phyloP scores from a whole-genome alignment of 2,329 filamentous ascomycete genomes.

The Corynespora cassiicola region DNA sequence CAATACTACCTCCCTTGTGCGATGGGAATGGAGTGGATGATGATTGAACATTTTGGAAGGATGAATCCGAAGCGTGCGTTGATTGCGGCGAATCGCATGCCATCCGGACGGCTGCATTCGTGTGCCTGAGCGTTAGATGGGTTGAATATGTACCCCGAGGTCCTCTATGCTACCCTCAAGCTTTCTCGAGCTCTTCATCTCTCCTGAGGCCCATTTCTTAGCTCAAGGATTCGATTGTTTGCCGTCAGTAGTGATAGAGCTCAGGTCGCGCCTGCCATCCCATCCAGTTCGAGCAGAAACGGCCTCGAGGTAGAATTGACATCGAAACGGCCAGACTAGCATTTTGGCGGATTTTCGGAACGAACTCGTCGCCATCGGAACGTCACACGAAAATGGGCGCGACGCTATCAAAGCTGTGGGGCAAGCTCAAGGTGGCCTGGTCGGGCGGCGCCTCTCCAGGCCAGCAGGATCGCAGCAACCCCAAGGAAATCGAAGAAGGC shows the following conservation, averaged over 20 bases:
- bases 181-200: too few species aligned
- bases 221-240: neutral
- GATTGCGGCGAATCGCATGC: constrained; percentile 21
- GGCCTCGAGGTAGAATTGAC: neutral
- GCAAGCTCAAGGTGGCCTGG: constrained; percentile 25
- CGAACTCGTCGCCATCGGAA: constrained; percentile 27
- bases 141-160: constrained; percentile 19
- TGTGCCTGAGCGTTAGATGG: constrained; percentile 10
- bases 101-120: constrained; percentile 26
- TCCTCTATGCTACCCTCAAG: constrained; percentile 1
- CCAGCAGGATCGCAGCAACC: constrained; percentile 16
- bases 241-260: too few species aligned
- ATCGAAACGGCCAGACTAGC: neutral
- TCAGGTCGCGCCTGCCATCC: too few species aligned
- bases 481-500: constrained; percentile 20
- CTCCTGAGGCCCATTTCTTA: constrained; percentile 4
- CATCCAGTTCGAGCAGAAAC: too few species aligned
- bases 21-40: too few species aligned
- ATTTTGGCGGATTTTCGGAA: neutral
- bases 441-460: too few species aligned
- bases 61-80: constrained; percentile 13
- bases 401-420: constrained; percentile 43
- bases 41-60: constrained; percentile 11
- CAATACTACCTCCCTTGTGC: constrained; percentile 16
- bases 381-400: constrained; percentile 38